Evolutionary conservation across 441 rosid genomes (phyloP), one percentile per base, ranked within the genome.

Genomic region (Manihot esculenta): DNA sequence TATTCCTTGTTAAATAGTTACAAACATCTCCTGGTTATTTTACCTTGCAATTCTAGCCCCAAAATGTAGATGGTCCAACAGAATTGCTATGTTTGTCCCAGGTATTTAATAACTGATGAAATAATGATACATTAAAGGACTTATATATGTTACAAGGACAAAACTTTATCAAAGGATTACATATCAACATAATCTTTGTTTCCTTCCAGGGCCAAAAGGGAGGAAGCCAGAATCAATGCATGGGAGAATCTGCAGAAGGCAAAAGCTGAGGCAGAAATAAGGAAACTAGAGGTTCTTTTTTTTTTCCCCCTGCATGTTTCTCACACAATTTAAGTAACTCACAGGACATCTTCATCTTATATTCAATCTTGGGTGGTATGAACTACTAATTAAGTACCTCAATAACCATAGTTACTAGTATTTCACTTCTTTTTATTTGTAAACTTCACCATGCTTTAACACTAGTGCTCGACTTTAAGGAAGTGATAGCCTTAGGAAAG

Each of bases 221-320:
- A 91, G 78, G 96, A 91, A 85, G 93, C 97, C 35, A 88, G 89
- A 81, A 89, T 93, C 74, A 85, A 75, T 24, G 94, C 97, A 27
- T 93, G 98, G 98, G 97, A 93, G 81, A 93, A 91, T 74, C 83
- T 93, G 76, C 98, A 93, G 87, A 93, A 86, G 82, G 98, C 98
- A 14, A 90, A 93, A 77, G 98, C 98, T 15, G 98, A 93, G 80
- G 93, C 97, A 76, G 85, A 87, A 69, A 87, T 93, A 33, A 76
- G 94, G 69, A 91, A 93, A 79, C 94, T 93, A 57, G 97, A 93
- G 97, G 98, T 89, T 77, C 71, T 30, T 70, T 66, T 73, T 68
- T 68, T 65, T 55, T 69, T 72, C 10, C 38, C 33, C 55, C 71
- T 72, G 12, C 41, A 35, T 64, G 18, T 63, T 53, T 66, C 58